Evolutionary conservation across 1,139 yeast species (phyloP).

Genomic region (Suhomyces taliae): DNA sequence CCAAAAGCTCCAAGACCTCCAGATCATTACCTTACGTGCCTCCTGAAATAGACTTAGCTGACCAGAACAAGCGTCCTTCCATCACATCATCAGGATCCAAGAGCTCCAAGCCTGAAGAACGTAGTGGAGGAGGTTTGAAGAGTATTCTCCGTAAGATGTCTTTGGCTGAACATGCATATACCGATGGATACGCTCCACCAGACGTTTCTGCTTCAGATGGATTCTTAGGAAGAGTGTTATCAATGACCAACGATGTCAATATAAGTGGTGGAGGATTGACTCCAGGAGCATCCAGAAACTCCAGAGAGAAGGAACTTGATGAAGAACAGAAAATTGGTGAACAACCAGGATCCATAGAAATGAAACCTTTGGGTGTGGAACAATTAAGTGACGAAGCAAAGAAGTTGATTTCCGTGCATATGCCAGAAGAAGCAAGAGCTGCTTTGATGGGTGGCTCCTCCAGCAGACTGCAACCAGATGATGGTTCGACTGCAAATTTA

Average conservation of each 20-base stretch:
- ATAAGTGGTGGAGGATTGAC: conserved; percentile 45
- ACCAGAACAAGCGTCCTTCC: conserved; percentile 17
- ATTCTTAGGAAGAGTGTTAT: conserved; percentile 40
- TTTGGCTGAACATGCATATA: conserved; percentile 31
- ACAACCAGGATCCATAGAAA: conserved; percentile 28
- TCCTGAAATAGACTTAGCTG: conserved; percentile 22
- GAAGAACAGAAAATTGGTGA: conserved; percentile 27
- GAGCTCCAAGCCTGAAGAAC: conserved; percentile 5
- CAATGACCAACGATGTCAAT: conserved; percentile 23
- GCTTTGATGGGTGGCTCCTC: conserved; percentile 1
- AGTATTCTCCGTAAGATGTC: conserved; percentile 37
- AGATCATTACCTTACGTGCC: neutral
- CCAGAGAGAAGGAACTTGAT: conserved; percentile 23
- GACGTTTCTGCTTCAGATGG: conserved; percentile 34
- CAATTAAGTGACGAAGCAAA: conserved; percentile 44
- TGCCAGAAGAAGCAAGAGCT: conserved; percentile 22
- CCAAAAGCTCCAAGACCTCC: conserved; percentile 2
- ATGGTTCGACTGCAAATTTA: conserved; percentile 12
- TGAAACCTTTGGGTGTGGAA: conserved; percentile 35
- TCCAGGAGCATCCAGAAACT: conserved; percentile 38
- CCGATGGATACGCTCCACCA: conserved; percentile 18
- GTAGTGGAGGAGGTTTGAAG: conserved; percentile 7
- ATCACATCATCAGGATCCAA: conserved; percentile 7
- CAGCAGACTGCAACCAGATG: conserved; percentile 1
- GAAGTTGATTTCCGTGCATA: conserved; percentile 38